Conservation (phyloP, 2,329 filamentous ascomycete genomes). For the Colletotrichum sp. region DNA sequence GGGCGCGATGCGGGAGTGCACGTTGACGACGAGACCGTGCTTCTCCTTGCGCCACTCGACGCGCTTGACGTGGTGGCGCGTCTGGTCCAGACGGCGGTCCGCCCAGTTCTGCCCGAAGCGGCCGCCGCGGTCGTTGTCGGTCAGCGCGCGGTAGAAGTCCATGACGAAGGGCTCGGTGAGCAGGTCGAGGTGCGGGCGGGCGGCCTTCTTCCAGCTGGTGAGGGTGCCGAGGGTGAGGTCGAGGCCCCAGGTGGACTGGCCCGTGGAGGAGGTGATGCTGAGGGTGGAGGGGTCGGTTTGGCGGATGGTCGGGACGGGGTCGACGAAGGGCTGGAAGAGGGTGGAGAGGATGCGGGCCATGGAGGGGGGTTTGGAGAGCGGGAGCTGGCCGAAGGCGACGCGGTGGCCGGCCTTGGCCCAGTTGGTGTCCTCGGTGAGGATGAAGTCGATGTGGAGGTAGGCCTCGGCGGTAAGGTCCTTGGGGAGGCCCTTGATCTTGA, state of each 20-base stretch:
- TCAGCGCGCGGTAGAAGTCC: slow-evolving; percentile 68
- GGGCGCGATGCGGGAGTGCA: slow-evolving; percentile 62
- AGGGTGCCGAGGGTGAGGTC: slow-evolving; percentile 47
- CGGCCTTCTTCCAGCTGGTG: slow-evolving; percentile 42
- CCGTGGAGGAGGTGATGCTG: slow-evolving; percentile 37
- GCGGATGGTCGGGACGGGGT: slow-evolving; percentile 7
- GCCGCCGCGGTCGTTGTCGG: slow-evolving; percentile 66
- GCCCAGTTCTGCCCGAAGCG: slow-evolving; percentile 64
- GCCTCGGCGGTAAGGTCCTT: slow-evolving; percentile 36
- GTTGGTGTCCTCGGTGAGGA: slow-evolving; percentile 41
- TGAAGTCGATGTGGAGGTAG: slow-evolving; percentile 56
- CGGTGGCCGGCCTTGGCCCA: slow-evolving; percentile 60
- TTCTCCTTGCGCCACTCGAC: slow-evolving; percentile 35
- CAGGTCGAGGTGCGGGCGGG: slow-evolving; percentile 36
- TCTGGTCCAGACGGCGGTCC: slow-evolving; percentile 49
- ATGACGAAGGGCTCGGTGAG: slow-evolving; percentile 50
- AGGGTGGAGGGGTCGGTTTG: slow-evolving; percentile 27
- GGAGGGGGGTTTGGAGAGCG: slow-evolving; percentile 37
- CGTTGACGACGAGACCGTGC: slow-evolving; percentile 42
- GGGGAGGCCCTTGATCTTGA: slow-evolving; percentile 37
- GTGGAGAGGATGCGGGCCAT: slow-evolving; percentile 26
- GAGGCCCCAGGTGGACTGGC: slow-evolving; percentile 46
- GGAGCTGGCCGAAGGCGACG: slow-evolving; percentile 55
- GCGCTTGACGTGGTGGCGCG: slow-evolving; percentile 43
- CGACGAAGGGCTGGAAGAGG: slow-evolving; percentile 2